These are phyloP conservation scores for Musa troglodytarum DNA, from an alignment of 176 grass and related monocot species.

Conservation along the genomic window DNA sequence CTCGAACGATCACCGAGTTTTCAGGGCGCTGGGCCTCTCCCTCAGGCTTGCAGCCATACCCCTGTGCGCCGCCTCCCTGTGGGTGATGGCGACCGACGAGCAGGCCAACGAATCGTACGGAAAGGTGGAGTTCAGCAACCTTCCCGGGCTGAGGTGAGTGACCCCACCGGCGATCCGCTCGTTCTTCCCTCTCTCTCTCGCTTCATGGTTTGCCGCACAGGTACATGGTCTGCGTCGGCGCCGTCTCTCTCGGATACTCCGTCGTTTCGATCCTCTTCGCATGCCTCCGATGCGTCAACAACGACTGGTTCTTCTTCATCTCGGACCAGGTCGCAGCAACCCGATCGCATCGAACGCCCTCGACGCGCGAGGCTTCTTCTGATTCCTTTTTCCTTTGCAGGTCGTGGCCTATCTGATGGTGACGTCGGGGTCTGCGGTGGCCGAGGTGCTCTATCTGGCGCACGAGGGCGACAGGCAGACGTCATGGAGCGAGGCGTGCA, in stretches of 20 bases:
- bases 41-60: not conserved
- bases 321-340: not conserved
- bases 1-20: not conserved
- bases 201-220: not conserved
- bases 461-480: not conserved
- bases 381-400: not conserved
- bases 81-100: constrained; percentile 1
- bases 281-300: not conserved
- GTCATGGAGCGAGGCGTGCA: constrained; percentile 6
- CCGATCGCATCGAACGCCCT: not conserved
- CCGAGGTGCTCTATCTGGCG: constrained; percentile 10
- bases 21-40: not conserved
- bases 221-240: constrained; percentile 6
- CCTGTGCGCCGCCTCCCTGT: not conserved
- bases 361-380: not conserved
- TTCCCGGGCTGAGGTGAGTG: not conserved
- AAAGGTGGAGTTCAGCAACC: constrained; percentile 10
- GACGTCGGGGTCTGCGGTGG: constrained; percentile 6
- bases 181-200: not conserved
- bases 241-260: not conserved
- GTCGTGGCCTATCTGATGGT: constrained; percentile 3
- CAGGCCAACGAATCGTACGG: constrained; percentile 1
- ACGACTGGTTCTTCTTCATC: not conserved
- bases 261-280: not conserved
- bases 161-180: not conserved